A percentile compares a stretch with the other conserved stretches of the same genome.
Conservation (phyloP, 352 stramenopile genomes). For the Pythium scleroteichum region DNA sequence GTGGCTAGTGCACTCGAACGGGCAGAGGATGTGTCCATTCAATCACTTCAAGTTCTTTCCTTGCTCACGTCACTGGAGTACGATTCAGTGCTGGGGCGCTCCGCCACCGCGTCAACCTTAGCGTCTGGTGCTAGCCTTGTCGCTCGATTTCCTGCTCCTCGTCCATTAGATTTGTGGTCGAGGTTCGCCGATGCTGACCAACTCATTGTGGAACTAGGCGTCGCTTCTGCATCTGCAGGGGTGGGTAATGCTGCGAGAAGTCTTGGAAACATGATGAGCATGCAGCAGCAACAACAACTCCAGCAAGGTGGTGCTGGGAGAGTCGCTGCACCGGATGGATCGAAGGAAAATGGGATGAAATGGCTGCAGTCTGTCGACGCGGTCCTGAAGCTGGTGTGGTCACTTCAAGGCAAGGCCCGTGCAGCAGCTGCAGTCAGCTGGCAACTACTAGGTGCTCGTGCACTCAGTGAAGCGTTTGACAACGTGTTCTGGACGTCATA, state of each 20-base stretch:
- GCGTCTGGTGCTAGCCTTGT: background rate
- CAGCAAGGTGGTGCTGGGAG: conserved; percentile 16
- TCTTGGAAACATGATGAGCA: conserved; percentile 25
- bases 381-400: conserved; percentile 65
- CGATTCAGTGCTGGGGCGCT: conserved; percentile 38
- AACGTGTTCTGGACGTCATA: conserved; percentile 57
- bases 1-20: conserved; percentile 59
- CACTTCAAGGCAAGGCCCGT: conserved; percentile 60
- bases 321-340: conserved; percentile 4
- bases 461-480: conserved; percentile 48
- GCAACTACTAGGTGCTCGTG: conserved; percentile 50
- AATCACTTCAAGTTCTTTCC: conserved; percentile 51
- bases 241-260: conserved; percentile 13
- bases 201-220: conserved; percentile 8
- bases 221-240: background rate
- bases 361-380: conserved; percentile 59
- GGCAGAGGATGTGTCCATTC: conserved; percentile 53
- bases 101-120: background rate
- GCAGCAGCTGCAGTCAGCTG: conserved; percentile 46
- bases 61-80: conserved; percentile 53
- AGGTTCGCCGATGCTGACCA: conserved; percentile 21
- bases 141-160: conserved; percentile 20
- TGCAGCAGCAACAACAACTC: conserved; percentile 26
- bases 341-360: conserved; percentile 37
- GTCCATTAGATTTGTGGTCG: conserved; percentile 26